These are phyloP conservation scores for Penicillium sclerotiorum DNA, from an alignment of 2,329 filamentous ascomycete species.

Conservation along the genomic window DNA sequence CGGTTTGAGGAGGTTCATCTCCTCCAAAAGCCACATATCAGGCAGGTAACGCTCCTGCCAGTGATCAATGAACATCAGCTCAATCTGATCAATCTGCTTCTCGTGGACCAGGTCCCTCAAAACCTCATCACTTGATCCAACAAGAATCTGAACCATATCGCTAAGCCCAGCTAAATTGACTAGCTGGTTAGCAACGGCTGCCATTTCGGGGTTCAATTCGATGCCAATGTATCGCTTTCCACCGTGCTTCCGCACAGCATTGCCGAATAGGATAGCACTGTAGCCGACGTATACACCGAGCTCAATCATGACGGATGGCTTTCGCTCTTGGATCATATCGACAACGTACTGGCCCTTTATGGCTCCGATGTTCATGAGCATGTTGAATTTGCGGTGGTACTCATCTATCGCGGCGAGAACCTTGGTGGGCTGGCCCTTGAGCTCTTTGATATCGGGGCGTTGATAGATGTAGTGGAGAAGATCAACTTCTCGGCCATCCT, in stretches of 20 bases:
- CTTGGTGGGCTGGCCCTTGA: conserved; percentile 63
- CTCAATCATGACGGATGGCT: conserved; percentile 70
- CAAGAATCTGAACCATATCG: conserved; percentile 66
- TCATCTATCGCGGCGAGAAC: conserved; percentile 71
- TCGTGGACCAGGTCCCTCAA: conserved; percentile 59
- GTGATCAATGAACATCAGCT: conserved; percentile 76
- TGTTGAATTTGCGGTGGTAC: conserved; percentile 65
- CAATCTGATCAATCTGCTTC: conserved; percentile 58
- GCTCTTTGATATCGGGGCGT: conserved; percentile 60
- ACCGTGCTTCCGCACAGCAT: conserved; percentile 61
- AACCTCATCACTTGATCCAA: conserved; percentile 67
- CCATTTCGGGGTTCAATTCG: conserved; percentile 72
- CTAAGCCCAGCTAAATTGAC: conserved; percentile 70
- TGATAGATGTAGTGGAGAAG: conserved; percentile 68
- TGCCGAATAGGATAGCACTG: conserved; percentile 72
- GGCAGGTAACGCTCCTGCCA: conserved; percentile 71
- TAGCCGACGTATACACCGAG: conserved; percentile 81
- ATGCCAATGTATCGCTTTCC: conserved; percentile 68
- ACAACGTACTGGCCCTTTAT: conserved; percentile 71
- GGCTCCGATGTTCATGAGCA: conserved; percentile 77
- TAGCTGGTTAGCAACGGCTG: conserved; percentile 64
- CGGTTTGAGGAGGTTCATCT: conserved; percentile 62
- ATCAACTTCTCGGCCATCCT: conserved; percentile 72
- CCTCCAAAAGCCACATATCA: conserved; percentile 74
- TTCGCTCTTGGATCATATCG: conserved; percentile 64